Conservation (phyloP, 805 yeast species). For the Teunomyces aglyptinius region DNA sequence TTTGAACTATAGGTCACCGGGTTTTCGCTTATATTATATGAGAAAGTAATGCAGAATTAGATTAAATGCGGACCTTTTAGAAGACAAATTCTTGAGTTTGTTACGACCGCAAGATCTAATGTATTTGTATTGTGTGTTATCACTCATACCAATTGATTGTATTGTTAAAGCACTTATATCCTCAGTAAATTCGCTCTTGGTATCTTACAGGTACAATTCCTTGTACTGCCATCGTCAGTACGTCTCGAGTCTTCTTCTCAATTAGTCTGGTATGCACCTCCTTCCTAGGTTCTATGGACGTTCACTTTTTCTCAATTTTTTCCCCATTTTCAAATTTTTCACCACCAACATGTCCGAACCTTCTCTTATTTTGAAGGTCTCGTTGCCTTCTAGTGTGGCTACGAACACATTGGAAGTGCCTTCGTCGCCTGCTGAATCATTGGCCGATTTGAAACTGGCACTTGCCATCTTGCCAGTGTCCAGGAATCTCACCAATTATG, state of each 20-base stretch:
- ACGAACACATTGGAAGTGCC: slow-evolving; percentile 26
- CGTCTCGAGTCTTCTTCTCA: background rate
- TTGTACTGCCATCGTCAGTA: background rate
- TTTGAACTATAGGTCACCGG: too few relatives aligned
- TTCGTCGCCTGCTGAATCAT: slow-evolving; percentile 42
- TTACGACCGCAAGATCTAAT: too few relatives aligned
- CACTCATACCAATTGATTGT: too few relatives aligned
- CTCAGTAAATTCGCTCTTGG: too few relatives aligned
- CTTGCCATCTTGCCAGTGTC: slow-evolving; percentile 56
- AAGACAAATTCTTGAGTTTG: too few relatives aligned
- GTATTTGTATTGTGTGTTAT: too few relatives aligned
- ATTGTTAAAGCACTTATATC: too few relatives aligned
- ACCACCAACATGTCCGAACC: slow-evolving; percentile 7
- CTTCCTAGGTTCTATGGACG: background rate
- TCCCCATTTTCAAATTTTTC: slow-evolving; percentile 8
- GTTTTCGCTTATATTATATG: too few relatives aligned
- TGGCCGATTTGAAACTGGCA: slow-evolving; percentile 58
- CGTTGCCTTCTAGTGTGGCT: slow-evolving; percentile 18
- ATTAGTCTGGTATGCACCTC: background rate
- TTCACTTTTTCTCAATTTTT: background rate
- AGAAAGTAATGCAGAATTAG: too few relatives aligned
- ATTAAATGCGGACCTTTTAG: too few relatives aligned
- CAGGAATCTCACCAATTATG: slow-evolving; percentile 60
- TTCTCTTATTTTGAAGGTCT: slow-evolving; percentile 16
- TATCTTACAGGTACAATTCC: too few relatives aligned